Evolutionary conservation across 352 stramenopile species (phyloP).

Genomic region (Phytophthora fragariaefolia): DNA sequence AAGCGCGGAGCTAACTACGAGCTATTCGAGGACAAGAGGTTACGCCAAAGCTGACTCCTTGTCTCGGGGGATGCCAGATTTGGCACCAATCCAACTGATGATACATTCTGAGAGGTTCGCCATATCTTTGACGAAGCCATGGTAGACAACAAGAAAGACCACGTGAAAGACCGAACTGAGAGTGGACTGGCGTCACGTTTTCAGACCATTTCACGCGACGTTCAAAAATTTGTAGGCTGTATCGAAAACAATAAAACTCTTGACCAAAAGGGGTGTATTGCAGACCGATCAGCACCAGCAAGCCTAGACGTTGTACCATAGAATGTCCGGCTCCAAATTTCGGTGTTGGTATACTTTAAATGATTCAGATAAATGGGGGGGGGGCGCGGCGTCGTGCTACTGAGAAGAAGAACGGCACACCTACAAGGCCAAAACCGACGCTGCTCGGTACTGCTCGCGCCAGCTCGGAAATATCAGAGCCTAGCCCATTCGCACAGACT

Average conservation of each 20-base stretch:
- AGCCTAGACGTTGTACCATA: not conserved
- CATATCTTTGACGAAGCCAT: not conserved
- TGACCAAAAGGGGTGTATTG: slow-evolving; percentile 3
- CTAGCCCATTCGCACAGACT: no score
- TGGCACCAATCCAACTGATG: not conserved
- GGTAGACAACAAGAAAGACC: not conserved
- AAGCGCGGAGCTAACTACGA: no score
- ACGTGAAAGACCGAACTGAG: not conserved
- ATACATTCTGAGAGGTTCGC: not conserved
- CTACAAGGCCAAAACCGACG: not conserved
- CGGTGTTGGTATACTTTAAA: not conserved
- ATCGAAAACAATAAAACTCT: slow-evolving; percentile 4
- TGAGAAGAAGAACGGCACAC: not conserved
- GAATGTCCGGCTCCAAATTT: not conserved
- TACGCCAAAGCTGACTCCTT: slow-evolving; percentile 1
- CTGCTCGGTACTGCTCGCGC: not conserved
- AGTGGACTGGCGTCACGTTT: slow-evolving; percentile 5
- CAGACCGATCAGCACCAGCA: not conserved
- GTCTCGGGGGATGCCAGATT: not conserved
- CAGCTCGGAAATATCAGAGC: slow-evolving; percentile 1
- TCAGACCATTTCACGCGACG: slow-evolving; percentile 10
- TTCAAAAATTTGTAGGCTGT: slow-evolving; percentile 11
- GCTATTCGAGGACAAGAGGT: no score
- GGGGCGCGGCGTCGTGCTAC: not conserved
- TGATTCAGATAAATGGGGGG: slow-evolving; percentile 3